Evolutionary conservation across 2,329 filamentous ascomycete genomes (phyloP).

Genomic region (Penicillium sp.): DNA sequence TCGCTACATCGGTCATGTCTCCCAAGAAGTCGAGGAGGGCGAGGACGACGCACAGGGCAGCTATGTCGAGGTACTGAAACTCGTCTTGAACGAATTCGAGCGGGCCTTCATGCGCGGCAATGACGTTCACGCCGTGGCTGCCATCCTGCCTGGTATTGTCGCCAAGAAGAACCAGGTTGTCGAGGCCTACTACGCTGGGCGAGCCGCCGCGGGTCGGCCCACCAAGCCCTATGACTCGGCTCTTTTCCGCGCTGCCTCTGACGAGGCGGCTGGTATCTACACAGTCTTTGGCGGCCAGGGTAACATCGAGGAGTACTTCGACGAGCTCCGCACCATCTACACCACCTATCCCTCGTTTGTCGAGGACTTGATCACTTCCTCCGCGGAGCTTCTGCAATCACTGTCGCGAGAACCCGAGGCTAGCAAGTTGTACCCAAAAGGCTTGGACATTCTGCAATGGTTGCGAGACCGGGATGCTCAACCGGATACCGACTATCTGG

Average conservation of each 20-base stretch:
- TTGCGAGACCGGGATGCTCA: constrained; percentile 84
- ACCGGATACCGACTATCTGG: constrained; percentile 89
- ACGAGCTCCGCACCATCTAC: constrained; percentile 89
- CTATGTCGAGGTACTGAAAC: constrained; percentile 87
- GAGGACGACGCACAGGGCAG: constrained; percentile 86
- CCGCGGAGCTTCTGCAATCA: constrained; percentile 81
- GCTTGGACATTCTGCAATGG: constrained; percentile 93
- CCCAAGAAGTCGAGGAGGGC: constrained; percentile 82
- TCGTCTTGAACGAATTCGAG: constrained; percentile 94
- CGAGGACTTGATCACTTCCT: constrained; percentile 74
- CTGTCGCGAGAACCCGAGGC: constrained; percentile 79
- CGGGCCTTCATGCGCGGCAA: constrained; percentile 91
- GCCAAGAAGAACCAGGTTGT: constrained; percentile 90
- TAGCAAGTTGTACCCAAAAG: constrained; percentile 95
- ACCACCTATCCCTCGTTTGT: constrained; percentile 88
- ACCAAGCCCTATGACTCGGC: constrained; percentile 94
- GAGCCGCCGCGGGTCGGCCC: constrained; percentile 75
- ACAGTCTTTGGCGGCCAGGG: constrained; percentile 95
- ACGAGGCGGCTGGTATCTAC: constrained; percentile 80
- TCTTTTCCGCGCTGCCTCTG: constrained; percentile 80
- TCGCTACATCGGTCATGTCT: constrained; percentile 87
- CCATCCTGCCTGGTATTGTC: constrained; percentile 81
- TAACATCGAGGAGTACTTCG: constrained; percentile 99
- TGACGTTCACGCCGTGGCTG: constrained; percentile 88
- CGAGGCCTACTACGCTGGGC: constrained; percentile 85